phyloP scores from a whole-genome alignment of 352 stramenopile genomes.

The Phytophthora sansomeana region DNA sequence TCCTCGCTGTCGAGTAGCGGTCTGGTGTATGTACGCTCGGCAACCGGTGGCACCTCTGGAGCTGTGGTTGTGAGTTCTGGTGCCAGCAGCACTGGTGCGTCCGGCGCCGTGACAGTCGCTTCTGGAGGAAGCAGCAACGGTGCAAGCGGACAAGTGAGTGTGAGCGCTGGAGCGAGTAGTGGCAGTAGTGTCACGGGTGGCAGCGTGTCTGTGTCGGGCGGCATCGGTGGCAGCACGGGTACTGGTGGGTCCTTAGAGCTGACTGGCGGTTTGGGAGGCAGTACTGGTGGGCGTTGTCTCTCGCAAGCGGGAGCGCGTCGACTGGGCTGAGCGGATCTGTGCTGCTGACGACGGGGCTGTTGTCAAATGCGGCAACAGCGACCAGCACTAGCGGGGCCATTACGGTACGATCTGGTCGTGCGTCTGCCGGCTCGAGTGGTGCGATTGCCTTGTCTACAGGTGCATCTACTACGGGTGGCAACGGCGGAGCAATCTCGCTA shows the following conservation, averaged over 20 bases:
- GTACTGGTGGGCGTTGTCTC: slow-evolving; percentile 34
- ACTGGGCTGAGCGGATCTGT: slow-evolving; percentile 29
- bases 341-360: slow-evolving; percentile 28
- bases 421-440: slow-evolving; percentile 35
- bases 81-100: slow-evolving; percentile 36
- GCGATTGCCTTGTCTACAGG: slow-evolving; percentile 30
- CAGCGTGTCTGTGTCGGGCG: slow-evolving; percentile 22
- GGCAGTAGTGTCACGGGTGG: slow-evolving; percentile 23
- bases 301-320: slow-evolving; percentile 32
- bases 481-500: slow-evolving; percentile 5
- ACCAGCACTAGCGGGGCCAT: slow-evolving; percentile 40
- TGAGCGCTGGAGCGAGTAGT: slow-evolving; percentile 43
- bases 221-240: slow-evolving; percentile 23
- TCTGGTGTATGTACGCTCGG: slow-evolving; percentile 41
- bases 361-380: slow-evolving; percentile 6
- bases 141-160: slow-evolving; percentile 46
- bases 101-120: slow-evolving; percentile 47
- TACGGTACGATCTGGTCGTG: slow-evolving; percentile 38
- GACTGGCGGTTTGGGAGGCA: slow-evolving; percentile 27
- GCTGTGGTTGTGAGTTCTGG: slow-evolving; percentile 31
- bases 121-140: slow-evolving; percentile 42
- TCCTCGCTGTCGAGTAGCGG: slow-evolving; percentile 50
- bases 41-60: slow-evolving; percentile 39
- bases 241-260: slow-evolving; percentile 21
- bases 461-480: slow-evolving; percentile 10